Evolutionary conservation across 305 asterid genomes (phyloP), one percentile per base, ranked within the genome.

Genomic region (Fraxinus paxiana): DNA sequence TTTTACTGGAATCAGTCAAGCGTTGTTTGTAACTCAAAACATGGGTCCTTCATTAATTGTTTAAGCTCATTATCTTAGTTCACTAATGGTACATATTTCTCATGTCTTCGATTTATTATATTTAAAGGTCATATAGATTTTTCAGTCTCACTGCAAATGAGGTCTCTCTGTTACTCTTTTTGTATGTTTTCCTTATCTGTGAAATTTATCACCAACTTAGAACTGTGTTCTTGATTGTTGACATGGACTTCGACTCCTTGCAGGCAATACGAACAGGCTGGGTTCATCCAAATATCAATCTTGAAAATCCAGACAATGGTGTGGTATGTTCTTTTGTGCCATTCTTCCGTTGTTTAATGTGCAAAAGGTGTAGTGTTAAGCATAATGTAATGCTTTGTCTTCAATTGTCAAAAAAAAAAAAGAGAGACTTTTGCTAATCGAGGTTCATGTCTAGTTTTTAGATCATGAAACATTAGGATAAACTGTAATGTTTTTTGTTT

Each of bases 231-330:
- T 67, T 28, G 38, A 67, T 10, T 10, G 38, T 28, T 67, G n/a
- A 67, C 9, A 67, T 26, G 73, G 73, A 13, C 17, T 28, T 67
- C 0, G 37, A 72, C 54, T 24, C 72, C 63, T 83, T 83, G 87
- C 77, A 89, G 92, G 92, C 92, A 43, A 89, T 89, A 79, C 84
- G 92, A 83, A 89, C 87, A 6, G 91, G 92, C 2, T 89, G 89
- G 91, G 80, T 89, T 79, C 92, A 89, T 83, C 92, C 90, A 22
- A 87, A 89, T 81, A 82, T 89, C 79, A 89, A 89, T 82, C 91
- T 89, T 37, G 92, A 89, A 73, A 83, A 41, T 74, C 91, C 92
- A 77, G 91, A 89, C 80, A 63, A 84, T 54, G 90, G 88, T 18
- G 89, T 89, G 92, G 92, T 89, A 89, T 77, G 90, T 15, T 77